Evolutionary conservation across 2,329 filamentous ascomycete species (phyloP), one percentile per base, ranked within the genome.

Genomic region (Nemania serpens): DNA sequence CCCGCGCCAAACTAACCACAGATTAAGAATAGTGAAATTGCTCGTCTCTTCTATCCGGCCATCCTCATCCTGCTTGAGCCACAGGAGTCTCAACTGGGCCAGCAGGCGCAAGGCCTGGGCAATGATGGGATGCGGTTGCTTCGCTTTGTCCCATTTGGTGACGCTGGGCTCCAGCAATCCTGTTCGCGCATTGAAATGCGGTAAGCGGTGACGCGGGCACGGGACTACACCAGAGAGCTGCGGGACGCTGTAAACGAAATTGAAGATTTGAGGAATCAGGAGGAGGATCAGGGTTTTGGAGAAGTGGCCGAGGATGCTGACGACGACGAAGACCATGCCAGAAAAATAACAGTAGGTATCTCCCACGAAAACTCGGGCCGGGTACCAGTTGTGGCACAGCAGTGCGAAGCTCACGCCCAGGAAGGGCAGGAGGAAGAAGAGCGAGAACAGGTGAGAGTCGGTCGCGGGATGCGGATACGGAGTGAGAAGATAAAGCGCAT

Each of bases 271-370:
- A 13, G 95, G 95, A 41, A 97, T 83, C 68, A 99, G 89, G 9
- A 99, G 83, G 52, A 99, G 84, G 58, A 97, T 84, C 47, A 99
- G 84, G 0, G 95, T 99, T 79, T 99, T 99, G 80, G 91, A 96
- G 79, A 99, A 99, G 79, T 99, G 95, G 22, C 95, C 95, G 54
- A 97, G 84, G 72, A 99, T 98, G 65, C 92, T 93, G 66, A 98
- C 95, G 46, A 97, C 93, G 55, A 94, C 95, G 74, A 99, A 99
- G 41, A 98, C 91, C 93, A 99, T 99, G 68, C 95, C 95, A 0
- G 95, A 95, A 76, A 99, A 97, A 79, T 99, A 99, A 83, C 95
- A 99, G 83, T 98, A 99, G 3, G 95, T 99, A 77, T 99, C 95
- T 58, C 95, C 95, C 10, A 98, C 94, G 72, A 99, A 99, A 10